Evolutionary conservation across 345 rosid species (phyloP), one percentile per base, ranked within the genome.

Genomic region (Ceriops tagal): DNA sequence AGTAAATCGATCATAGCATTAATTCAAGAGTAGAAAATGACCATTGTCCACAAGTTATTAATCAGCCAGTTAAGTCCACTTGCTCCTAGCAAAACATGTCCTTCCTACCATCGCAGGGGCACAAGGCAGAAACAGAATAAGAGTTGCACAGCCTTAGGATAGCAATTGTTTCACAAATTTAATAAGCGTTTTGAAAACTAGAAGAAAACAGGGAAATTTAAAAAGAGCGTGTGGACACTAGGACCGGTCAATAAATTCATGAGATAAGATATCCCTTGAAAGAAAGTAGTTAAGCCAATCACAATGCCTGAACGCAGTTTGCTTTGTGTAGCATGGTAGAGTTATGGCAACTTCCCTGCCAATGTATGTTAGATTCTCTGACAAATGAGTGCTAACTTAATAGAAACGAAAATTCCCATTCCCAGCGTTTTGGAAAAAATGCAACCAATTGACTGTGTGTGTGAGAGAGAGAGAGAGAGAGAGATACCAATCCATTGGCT

Each of bases 401-500:
- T 55, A 55, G 27, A 13, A n/a, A 16, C 2, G 13, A 55, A n/a
- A 26, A 13, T 1, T 21, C 11, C 58, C 15, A 1, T 10, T 5
- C 15, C 9, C 16, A 55, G 16, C 11, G 15, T 21, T 15, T 55
- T 55, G 49, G 3, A 22, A 26, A 20, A 55, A 13, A 21, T 22
- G 24, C 28, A 55, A 22, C 59, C 15, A 21, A 55, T 55, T 21
- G 22, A 52, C 24, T 18, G n/a, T 20, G 4, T 49, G 6, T 18
- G 16, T 30, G 20, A 31, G 16, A 51, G 20, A 32, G 51, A 52
- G 22, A 19, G 28, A 31, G 35, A 8, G 31, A 16, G 30, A 20
- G 49, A 8, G 53, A 49, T 76, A 83, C 87, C 85, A 8, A 11
- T 76, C 53, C 24, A 34, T 64, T 66, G 28, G 53, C 24, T 47